phyloP scores from a whole-genome alignment of 108 stramenopile genomes.

The Schizochytrium sp. region DNA sequence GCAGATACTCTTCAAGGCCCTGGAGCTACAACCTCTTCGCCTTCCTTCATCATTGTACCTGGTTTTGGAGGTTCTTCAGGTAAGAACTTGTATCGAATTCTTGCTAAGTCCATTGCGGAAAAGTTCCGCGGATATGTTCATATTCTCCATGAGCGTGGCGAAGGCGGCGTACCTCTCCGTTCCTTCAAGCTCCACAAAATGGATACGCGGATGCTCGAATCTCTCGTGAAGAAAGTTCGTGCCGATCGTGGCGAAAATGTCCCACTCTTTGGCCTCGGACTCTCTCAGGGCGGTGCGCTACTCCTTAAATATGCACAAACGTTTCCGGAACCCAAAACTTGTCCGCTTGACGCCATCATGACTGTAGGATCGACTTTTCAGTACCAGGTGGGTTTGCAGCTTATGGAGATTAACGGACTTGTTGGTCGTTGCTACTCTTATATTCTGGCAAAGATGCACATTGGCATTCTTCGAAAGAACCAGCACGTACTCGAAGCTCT shows the following conservation, averaged over 20 bases:
- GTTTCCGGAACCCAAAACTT: not conserved
- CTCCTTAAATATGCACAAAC: not conserved
- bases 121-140: not conserved
- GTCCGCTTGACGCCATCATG: not conserved
- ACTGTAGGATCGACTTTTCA: not conserved
- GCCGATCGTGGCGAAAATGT: not conserved
- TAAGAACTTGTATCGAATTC: constrained; percentile 21
- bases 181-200: constrained; percentile 31
- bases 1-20: not conserved
- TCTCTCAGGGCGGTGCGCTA: constrained; percentile 1
- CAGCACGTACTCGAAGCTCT: not conserved
- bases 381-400: constrained; percentile 28
- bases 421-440: constrained; percentile 42
- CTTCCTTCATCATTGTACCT: constrained; percentile 23
- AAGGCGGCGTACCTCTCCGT: constrained; percentile 8
- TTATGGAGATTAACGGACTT: constrained; percentile 6
- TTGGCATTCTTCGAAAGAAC: not conserved
- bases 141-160: constrained; percentile 26
- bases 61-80: constrained; percentile 14
- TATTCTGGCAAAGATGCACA: constrained; percentile 38
- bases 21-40: not conserved
- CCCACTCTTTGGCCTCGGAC: constrained; percentile 5
- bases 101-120: constrained; percentile 33
- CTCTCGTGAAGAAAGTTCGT: not conserved
- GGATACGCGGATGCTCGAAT: constrained; percentile 20